phyloP scores from a whole-genome alignment of 768 basidiomycete genomes.

The Auriscalpium vulgare region DNA sequence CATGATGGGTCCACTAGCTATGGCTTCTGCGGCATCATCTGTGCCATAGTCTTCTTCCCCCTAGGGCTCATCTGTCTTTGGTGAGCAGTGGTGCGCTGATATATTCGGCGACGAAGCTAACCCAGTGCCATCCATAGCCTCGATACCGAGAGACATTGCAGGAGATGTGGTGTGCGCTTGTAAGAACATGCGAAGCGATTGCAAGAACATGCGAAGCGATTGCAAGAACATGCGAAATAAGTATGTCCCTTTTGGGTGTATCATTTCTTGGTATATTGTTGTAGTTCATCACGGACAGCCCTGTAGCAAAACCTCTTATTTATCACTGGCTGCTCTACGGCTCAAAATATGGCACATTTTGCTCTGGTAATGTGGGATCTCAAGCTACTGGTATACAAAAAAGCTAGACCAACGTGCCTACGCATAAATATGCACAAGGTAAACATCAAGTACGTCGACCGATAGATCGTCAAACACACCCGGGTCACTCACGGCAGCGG shows the following conservation, averaged over 20 bases:
- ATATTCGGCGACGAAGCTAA: too few species aligned
- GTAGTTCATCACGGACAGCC: too few species aligned
- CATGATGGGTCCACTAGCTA: constrained; percentile 21
- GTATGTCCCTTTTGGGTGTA: too few species aligned
- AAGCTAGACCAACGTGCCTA: background rate
- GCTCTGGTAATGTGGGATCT: too few species aligned
- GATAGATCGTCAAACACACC: background rate
- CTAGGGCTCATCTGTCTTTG: constrained; percentile 21
- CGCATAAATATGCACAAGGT: background rate
- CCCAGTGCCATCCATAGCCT: constrained; percentile 6
- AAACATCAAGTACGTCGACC: background rate
- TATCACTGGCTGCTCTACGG: too few species aligned
- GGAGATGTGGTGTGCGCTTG: constrained; percentile 19
- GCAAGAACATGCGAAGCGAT: too few species aligned
- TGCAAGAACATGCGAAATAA: too few species aligned
- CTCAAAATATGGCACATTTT: too few species aligned
- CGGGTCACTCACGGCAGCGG: background rate
- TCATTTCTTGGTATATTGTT: too few species aligned
- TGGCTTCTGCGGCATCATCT: constrained; percentile 24
- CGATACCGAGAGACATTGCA: constrained; percentile 21
- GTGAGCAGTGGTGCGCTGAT: constrained; percentile 6
- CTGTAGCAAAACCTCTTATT: too few species aligned
- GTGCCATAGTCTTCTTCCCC: constrained; percentile 22
- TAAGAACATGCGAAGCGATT: too few species aligned
- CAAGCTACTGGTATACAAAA: too few species aligned